Evolutionary conservation across 345 rosid genomes (phyloP).

Genomic region (Crucihimalaya himalaica): DNA sequence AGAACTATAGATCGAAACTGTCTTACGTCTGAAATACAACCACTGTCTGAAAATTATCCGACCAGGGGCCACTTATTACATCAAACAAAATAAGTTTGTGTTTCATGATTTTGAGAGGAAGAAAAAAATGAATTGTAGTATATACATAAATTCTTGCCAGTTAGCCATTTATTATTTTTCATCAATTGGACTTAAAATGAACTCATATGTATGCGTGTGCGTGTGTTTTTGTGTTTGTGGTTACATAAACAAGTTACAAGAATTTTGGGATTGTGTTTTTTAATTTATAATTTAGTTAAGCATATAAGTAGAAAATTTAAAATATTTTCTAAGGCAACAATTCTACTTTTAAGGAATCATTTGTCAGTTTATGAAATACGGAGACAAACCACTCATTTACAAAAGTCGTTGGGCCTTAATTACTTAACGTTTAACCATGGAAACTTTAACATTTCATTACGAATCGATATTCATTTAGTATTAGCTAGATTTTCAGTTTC

Average conservation of each 20-base stretch:
- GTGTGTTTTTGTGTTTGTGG: slow-evolving; percentile 41
- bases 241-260: slow-evolving; percentile 38
- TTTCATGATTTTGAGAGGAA: not conserved
- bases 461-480: not conserved
- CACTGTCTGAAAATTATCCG: slow-evolving; percentile 38
- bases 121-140: not conserved
- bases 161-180: slow-evolving; percentile 20
- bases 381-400: slow-evolving; percentile 25
- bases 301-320: not conserved
- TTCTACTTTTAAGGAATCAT: slow-evolving; percentile 39
- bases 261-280: slow-evolving; percentile 40
- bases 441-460: not conserved
- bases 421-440: slow-evolving; percentile 13
- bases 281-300: slow-evolving; percentile 16
- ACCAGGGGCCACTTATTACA: slow-evolving; percentile 28
- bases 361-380: slow-evolving; percentile 33
- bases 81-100: not conserved
- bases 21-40: slow-evolving; percentile 30
- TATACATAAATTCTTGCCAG: slow-evolving; percentile 3
- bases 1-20: slow-evolving; percentile 29
- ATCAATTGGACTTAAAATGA: slow-evolving; percentile 20
- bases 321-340: slow-evolving; percentile 1
- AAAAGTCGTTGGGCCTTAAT: slow-evolving; percentile 25
- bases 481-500: slow-evolving; percentile 12
- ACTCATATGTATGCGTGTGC: slow-evolving; percentile 37